A percentile compares a stretch with the other conserved stretches of the same genome.
Conservation (phyloP, 164 flowering plant species). For the Akebia trifoliata region DNA sequence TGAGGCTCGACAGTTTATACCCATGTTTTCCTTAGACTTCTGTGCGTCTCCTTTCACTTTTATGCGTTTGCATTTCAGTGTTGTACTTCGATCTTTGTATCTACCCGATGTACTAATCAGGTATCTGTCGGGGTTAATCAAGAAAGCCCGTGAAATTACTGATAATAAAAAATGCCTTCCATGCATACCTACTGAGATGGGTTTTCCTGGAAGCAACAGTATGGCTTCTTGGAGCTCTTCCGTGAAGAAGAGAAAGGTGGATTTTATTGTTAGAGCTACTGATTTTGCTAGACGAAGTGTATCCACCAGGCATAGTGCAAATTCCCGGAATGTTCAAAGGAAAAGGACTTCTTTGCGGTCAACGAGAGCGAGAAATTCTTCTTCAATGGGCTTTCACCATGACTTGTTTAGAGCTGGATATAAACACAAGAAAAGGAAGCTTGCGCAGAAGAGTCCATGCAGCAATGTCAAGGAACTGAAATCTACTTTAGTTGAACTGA, state of each 20-base stretch:
- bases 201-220: neutral
- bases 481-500: slow-evolving; percentile 15
- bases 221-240: slow-evolving; percentile 11
- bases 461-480: slow-evolving; percentile 25
- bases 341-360: slow-evolving; percentile 48
- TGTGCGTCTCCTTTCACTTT: slow-evolving; percentile 61
- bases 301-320: slow-evolving; percentile 20
- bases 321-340: slow-evolving; percentile 33
- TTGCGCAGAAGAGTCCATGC: slow-evolving; percentile 15
- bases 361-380: slow-evolving; percentile 31
- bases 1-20: slow-evolving; percentile 31
- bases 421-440: slow-evolving; percentile 27
- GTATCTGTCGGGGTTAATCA: neutral
- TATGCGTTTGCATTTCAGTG: slow-evolving; percentile 36
- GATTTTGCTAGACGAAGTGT: slow-evolving; percentile 22
- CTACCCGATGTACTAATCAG: slow-evolving; percentile 14
- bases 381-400: slow-evolving; percentile 14
- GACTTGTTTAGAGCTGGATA: slow-evolving; percentile 18
- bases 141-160: slow-evolving; percentile 5
- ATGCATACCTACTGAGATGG: slow-evolving; percentile 11
- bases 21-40: slow-evolving; percentile 53
- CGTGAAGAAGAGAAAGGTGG: slow-evolving; percentile 10
- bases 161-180: slow-evolving; percentile 9
- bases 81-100: slow-evolving; percentile 27
- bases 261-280: slow-evolving; percentile 16